phyloP scores from a whole-genome alignment of 306 rosid species.

The Casuarina glauca region DNA sequence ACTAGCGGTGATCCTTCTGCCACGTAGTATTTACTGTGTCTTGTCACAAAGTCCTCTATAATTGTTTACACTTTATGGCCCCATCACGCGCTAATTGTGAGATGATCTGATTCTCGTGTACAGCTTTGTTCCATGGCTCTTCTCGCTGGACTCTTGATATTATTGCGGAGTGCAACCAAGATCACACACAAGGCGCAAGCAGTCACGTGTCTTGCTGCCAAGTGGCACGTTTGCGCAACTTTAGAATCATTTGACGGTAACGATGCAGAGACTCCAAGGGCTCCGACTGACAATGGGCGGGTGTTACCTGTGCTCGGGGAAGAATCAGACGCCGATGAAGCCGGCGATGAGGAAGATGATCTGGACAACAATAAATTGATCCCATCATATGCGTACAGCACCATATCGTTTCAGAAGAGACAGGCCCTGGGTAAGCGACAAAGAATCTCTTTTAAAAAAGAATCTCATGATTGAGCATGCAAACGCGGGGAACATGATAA shows the following conservation, averaged over 20 bases:
- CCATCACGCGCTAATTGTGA: neutral
- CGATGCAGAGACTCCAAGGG: conserved; percentile 39
- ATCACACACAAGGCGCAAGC: conserved; percentile 95
- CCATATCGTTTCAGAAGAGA: conserved; percentile 85
- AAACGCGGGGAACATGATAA: no score
- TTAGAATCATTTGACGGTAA: conserved; percentile 71
- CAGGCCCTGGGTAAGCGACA: conserved; percentile 74
- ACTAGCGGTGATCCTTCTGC: conserved; percentile 53
- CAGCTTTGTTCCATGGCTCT: conserved; percentile 82
- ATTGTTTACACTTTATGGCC: no score
- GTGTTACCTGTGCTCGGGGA: conserved; percentile 36
- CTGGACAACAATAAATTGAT: conserved; percentile 56
- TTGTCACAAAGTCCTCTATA: no score
- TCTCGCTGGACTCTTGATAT: conserved; percentile 54
- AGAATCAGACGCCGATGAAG: conserved; percentile 51
- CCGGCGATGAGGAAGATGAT: conserved; percentile 75
- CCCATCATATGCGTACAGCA: conserved; percentile 76
- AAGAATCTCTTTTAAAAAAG: neutral
- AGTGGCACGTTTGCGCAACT: conserved; percentile 97
- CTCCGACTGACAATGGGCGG: conserved; percentile 22
- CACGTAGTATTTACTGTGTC: neutral
- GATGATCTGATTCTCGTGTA: conserved; percentile 12
- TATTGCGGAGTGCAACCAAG: conserved; percentile 82
- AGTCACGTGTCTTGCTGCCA: conserved; percentile 84
- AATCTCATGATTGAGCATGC: no score